Evolutionary conservation across 345 rosid genomes (phyloP).

Genomic region (Hibiscus syriacus): DNA sequence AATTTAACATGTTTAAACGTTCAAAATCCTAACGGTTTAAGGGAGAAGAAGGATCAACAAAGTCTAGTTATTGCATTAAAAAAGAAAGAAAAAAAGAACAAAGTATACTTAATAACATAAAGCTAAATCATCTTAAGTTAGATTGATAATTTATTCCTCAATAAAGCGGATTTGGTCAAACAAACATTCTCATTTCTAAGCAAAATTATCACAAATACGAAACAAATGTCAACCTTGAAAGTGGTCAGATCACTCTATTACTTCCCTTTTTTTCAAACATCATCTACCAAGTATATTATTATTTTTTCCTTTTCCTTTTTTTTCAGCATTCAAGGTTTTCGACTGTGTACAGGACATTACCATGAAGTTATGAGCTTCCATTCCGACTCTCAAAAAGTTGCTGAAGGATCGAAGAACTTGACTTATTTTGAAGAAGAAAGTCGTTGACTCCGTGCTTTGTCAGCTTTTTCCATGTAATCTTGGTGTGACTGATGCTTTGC

Average conservation of each 20-base stretch:
- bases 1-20: too few relatives aligned
- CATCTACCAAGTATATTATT: too few relatives aligned
- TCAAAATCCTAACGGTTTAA: too few relatives aligned
- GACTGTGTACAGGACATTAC: not conserved
- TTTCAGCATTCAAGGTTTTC: not conserved
- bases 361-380: not conserved
- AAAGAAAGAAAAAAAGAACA: too few relatives aligned
- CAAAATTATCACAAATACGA: not conserved
- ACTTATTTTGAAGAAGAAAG: slow-evolving; percentile 55
- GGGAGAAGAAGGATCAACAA: too few relatives aligned
- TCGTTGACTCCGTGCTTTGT: slow-evolving; percentile 68
- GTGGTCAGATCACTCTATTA: not conserved
- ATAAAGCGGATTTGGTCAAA: not conserved
- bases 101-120: too few relatives aligned
- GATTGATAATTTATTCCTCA: not conserved
- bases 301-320: not conserved
- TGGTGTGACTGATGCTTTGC: slow-evolving; percentile 85
- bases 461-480: slow-evolving; percentile 95
- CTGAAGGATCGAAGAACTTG: slow-evolving; percentile 9
- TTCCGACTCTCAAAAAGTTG: slow-evolving; percentile 7
- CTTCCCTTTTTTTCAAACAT: not conserved
- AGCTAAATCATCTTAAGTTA: not conserved
- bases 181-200: not conserved
- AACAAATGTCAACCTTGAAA: not conserved
- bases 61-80: too few relatives aligned